These are phyloP conservation scores for Aplosporella prunicola DNA, from an alignment of 2,329 filamentous ascomycete species.

Conservation along the genomic window DNA sequence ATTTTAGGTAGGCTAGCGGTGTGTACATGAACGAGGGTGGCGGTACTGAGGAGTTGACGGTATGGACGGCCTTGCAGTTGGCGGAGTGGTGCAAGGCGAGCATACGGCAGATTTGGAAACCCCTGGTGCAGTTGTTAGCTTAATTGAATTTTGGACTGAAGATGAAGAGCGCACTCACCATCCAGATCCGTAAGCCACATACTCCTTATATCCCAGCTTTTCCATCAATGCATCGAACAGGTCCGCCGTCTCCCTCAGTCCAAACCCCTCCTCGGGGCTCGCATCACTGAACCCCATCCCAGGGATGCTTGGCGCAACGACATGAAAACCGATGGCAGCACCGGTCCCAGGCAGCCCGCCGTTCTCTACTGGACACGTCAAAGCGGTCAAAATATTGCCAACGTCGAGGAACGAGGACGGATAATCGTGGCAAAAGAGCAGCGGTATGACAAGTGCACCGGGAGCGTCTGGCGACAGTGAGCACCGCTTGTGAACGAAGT, in stretches of 20 bases:
- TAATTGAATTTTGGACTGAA: background rate
- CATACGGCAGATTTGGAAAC: constrained; percentile 32
- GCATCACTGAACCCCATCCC: constrained; percentile 60
- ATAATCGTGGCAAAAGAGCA: constrained; percentile 57
- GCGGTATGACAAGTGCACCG: constrained; percentile 47
- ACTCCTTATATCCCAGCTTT: constrained; percentile 49
- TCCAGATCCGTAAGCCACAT: constrained; percentile 48
- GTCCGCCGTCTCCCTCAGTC: constrained; percentile 45
- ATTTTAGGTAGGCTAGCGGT: constrained; percentile 46
- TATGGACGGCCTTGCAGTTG: constrained; percentile 51
- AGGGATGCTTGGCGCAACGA: constrained; percentile 57
- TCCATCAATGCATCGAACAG: constrained; percentile 52
- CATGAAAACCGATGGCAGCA: constrained; percentile 45
- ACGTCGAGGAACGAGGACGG: constrained; percentile 56
- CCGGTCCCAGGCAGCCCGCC: constrained; percentile 20
- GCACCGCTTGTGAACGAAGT: constrained; percentile 54
- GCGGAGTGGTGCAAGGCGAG: constrained; percentile 41
- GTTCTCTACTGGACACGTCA: constrained; percentile 43
- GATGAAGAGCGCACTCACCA: no score
- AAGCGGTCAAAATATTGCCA: constrained; percentile 43
- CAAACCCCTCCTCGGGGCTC: constrained; percentile 40
- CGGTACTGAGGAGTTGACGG: constrained; percentile 48
- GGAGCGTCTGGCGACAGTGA: constrained; percentile 21
- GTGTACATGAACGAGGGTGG: constrained; percentile 39
- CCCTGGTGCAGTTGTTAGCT: constrained; percentile 22